Conservation (phyloP, 2,329 filamentous ascomycete species). For the Pyrenophora graminea region DNA sequence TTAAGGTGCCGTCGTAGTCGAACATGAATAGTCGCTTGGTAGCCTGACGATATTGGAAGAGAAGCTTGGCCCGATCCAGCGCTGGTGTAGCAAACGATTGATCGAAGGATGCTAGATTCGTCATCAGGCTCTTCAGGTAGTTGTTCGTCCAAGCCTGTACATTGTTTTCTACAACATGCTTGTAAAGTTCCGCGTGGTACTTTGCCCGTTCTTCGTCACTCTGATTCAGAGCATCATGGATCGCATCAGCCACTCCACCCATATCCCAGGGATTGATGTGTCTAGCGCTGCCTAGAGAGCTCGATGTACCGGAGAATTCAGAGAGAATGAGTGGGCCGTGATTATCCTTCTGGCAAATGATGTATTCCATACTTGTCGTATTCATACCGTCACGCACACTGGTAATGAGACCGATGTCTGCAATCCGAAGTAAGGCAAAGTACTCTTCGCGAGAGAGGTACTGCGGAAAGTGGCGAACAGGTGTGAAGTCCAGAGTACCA, state of each 20-base stretch:
- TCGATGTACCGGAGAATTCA: slow-evolving; percentile 93
- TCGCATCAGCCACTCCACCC: slow-evolving; percentile 78
- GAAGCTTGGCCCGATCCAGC: slow-evolving; percentile 73
- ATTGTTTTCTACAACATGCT: slow-evolving; percentile 82
- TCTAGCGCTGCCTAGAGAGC: slow-evolving; percentile 80
- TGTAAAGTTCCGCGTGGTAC: slow-evolving; percentile 76
- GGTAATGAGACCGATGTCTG: slow-evolving; percentile 91
- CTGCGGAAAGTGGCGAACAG: slow-evolving; percentile 92
- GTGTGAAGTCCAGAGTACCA: slow-evolving; percentile 84
- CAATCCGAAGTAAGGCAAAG: slow-evolving; percentile 87
- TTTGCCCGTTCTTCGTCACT: slow-evolving; percentile 64
- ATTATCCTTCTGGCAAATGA: slow-evolving; percentile 85
- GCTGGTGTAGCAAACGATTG: slow-evolving; percentile 77
- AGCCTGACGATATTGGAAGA: slow-evolving; percentile 74
- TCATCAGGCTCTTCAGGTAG: slow-evolving; percentile 77
- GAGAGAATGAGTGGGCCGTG: slow-evolving; percentile 90
- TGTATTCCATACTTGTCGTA: slow-evolving; percentile 92
- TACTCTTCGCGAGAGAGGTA: slow-evolving; percentile 90
- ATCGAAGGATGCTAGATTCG: slow-evolving; percentile 76
- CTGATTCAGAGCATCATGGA: slow-evolving; percentile 82
- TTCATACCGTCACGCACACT: slow-evolving; percentile 98
- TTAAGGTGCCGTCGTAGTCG: slow-evolving; percentile 96
- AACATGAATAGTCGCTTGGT: slow-evolving; percentile 93
- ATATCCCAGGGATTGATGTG: slow-evolving; percentile 98
- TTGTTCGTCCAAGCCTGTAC: slow-evolving; percentile 84